A percentile compares a stretch with the other conserved stretches of the same genome.
These are phyloP conservation scores for Sporothrix pallida DNA, from an alignment of 2,329 filamentous ascomycete species.

Conservation along the genomic window DNA sequence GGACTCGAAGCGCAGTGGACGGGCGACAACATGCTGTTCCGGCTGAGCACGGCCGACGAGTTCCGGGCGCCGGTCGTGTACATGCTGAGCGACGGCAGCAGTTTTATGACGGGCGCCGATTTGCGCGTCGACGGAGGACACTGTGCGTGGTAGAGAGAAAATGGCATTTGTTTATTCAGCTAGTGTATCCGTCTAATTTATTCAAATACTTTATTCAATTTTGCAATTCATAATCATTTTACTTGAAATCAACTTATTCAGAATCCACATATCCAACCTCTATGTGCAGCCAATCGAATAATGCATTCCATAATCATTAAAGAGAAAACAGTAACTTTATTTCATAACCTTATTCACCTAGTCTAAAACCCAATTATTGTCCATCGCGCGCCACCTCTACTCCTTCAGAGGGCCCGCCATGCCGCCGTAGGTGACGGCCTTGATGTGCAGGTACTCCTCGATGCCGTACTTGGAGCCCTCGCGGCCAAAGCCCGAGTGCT, in stretches of 20 bases:
- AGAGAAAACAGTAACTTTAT: no score
- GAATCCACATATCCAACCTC: no score
- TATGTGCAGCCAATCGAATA: no score
- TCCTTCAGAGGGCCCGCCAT: no score
- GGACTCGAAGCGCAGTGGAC: constrained; percentile 10
- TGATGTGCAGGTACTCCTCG: constrained; percentile 5
- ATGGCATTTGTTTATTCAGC: background rate
- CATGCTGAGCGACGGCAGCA: constrained; percentile 6
- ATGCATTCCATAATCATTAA: no score
- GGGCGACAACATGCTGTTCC: constrained; percentile 7
- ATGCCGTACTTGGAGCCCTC: background rate
- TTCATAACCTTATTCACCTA: no score
- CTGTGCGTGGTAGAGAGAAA: background rate
- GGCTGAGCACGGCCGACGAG: background rate
- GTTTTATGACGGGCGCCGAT: constrained; percentile 7
- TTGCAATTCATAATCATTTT: no score
- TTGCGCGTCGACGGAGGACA: constrained; percentile 23
- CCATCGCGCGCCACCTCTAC: no score
- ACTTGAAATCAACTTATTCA: background rate
- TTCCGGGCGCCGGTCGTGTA: constrained; percentile 4
- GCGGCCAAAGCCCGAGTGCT: constrained; percentile 6
- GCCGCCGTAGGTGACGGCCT: no score
- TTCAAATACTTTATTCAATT: no score
- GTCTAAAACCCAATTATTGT: no score
- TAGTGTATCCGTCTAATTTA: no score